Conservation (phyloP, 2,329 filamentous ascomycete genomes). For the Fusarium sp. region DNA sequence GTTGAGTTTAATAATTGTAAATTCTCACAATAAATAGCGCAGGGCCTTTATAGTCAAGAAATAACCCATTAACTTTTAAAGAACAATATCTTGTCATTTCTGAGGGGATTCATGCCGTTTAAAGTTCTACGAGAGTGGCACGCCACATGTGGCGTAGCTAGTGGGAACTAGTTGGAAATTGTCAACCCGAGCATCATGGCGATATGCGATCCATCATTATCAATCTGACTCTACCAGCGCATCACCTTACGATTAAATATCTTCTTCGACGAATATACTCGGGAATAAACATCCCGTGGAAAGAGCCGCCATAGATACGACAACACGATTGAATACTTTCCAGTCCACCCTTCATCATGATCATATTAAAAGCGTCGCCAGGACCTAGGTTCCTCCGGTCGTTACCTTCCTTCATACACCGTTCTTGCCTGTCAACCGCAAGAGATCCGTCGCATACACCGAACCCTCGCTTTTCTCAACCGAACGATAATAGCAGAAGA, state of each 20-base stretch:
- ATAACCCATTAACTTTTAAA: not conserved
- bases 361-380: constrained; percentile 39
- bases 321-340: constrained; percentile 32
- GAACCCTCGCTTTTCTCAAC: not conserved
- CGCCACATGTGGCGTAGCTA: constrained; percentile 26
- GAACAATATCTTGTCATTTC: not conserved
- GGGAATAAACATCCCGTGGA: not conserved
- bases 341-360: constrained; percentile 41
- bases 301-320: not conserved
- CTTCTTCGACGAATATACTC: not conserved
- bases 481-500: not conserved
- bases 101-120: not conserved
- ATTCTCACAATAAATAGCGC: not conserved
- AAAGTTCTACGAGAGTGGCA: not conserved
- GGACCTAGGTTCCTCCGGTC: constrained; percentile 26
- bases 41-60: not conserved
- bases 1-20: not conserved
- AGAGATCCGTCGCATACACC: constrained; percentile 11
- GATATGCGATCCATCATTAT: constrained; percentile 11
- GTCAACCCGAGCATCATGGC: not conserved
- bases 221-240: not conserved
- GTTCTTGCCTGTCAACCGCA: constrained; percentile 29
- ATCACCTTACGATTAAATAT: not conserved
- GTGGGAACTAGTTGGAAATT: not conserved
- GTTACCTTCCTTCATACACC: constrained; percentile 18